Evolutionary conservation across 495 filamentous ascomycete species (phyloP).

Genomic region (Pseudevernia furfuracea): DNA sequence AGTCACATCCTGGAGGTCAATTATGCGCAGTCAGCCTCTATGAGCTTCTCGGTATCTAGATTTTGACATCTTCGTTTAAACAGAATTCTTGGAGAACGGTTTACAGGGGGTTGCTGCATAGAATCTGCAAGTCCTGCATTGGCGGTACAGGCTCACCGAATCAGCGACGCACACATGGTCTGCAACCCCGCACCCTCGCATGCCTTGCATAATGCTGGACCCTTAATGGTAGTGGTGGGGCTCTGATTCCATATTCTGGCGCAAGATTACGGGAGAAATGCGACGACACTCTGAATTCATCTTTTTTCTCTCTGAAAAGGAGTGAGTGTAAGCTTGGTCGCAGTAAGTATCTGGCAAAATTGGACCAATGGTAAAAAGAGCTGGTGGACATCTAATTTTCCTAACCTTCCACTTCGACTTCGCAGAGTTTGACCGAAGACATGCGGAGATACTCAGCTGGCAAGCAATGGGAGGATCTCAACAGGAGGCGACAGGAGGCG

Average conservation of each 20-base stretch:
- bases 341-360: background rate
- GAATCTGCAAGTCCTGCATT: background rate
- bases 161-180: slow-evolving; percentile 7
- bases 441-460: background rate
- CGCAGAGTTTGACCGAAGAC: background rate
- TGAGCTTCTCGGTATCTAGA: no score
- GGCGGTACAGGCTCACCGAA: background rate
- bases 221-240: background rate
- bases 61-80: background rate
- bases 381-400: background rate
- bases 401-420: background rate
- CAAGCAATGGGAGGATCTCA: background rate
- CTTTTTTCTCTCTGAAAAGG: background rate
- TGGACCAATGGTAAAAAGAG: background rate
- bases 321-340: background rate
- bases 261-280: background rate
- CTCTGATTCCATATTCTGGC: background rate
- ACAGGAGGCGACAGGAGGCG: background rate
- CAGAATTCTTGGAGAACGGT: no score
- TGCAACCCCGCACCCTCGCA: background rate
- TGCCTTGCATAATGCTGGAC: background rate
- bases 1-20: no score
- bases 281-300: background rate
- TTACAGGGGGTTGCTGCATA: background rate
- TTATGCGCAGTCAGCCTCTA: no score